phyloP scores from a whole-genome alignment of 345 rosid genomes.

The Dimocarpus longan region DNA sequence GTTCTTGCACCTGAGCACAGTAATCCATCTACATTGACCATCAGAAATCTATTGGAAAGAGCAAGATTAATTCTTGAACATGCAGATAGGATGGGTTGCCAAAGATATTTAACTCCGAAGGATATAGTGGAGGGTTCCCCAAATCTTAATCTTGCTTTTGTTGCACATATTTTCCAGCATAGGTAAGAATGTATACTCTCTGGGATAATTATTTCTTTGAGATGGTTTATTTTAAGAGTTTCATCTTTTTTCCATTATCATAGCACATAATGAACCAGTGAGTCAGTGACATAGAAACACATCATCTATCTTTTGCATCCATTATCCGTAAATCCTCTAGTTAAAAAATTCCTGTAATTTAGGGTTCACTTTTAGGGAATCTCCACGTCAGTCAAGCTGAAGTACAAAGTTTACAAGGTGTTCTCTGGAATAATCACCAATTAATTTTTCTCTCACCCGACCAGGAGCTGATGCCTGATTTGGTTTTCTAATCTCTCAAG shows the following conservation, averaged over 20 bases:
- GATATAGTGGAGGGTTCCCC: conserved; percentile 98
- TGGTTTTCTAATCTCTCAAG: too few relatives aligned
- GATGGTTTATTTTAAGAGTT: not conserved
- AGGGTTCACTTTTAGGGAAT: not conserved
- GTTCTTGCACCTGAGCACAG: conserved; percentile 89
- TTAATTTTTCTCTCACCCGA: not conserved
- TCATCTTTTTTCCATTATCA: not conserved
- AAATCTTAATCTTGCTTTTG: conserved; percentile 97
- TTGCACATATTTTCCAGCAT: conserved; percentile 96
- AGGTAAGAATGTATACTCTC: conserved; percentile 51
- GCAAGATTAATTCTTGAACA: conserved; percentile 92
- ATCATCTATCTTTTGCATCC: not conserved
- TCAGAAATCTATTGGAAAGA: conserved; percentile 59
- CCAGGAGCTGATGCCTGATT: not conserved
- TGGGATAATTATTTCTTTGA: conserved; percentile 1
- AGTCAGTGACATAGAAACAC: not conserved
- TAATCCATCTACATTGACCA: conserved; percentile 59
- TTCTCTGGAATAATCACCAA: too few relatives aligned
- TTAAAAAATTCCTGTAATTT: not conserved
- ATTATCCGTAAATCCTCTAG: not conserved
- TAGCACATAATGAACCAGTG: not conserved
- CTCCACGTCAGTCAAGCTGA: not conserved
- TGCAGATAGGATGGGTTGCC: conserved; percentile 97
- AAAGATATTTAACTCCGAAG: conserved; percentile 91
- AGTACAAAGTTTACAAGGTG: too few relatives aligned